A percentile compares a stretch with the other conserved stretches of the same genome.
phyloP scores from a whole-genome alignment of 768 basidiomycete genomes.

The Lentinula aciculospora region DNA sequence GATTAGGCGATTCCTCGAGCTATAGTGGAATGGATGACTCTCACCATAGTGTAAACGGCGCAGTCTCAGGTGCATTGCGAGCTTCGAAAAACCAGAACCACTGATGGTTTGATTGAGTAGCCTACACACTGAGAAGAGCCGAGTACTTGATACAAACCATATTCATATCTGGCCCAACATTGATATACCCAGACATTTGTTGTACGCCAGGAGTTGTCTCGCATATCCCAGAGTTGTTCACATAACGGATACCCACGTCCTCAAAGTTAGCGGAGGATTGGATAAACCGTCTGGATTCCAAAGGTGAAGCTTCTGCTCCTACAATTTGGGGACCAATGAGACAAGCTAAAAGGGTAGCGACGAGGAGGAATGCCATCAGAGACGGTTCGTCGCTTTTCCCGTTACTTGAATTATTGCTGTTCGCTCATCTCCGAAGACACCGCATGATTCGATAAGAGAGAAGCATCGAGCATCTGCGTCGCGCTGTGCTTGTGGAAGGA shows the following conservation, averaged over 20 bases:
- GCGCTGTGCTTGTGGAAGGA: too few relatives aligned
- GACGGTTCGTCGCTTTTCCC: too few relatives aligned
- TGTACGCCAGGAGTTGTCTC: conserved; percentile 45
- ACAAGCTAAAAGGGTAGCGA: not conserved
- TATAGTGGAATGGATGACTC: not conserved
- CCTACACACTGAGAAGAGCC: not conserved
- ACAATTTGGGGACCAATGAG: not conserved
- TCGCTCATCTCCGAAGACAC: not conserved
- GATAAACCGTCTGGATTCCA: not conserved
- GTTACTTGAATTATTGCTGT: not conserved
- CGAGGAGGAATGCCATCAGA: not conserved
- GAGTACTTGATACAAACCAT: conserved; percentile 30
- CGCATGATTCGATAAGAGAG: not conserved
- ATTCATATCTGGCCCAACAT: conserved; percentile 43
- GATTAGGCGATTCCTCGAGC: not conserved
- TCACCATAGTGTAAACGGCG: conserved; percentile 63
- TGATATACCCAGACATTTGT: conserved; percentile 47
- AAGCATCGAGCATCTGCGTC: too few relatives aligned
- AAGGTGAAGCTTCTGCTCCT: not conserved
- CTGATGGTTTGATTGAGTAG: conserved; percentile 21
- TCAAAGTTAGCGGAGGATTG: conserved; percentile 11
- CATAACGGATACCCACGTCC: conserved; percentile 16
- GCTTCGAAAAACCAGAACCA: conserved; percentile 78
- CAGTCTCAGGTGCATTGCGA: conserved; percentile 50
- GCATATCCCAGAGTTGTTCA: conserved; percentile 45